Percentiles rank a stretch among this genome's conserved stretches.
Evolutionary conservation across 164 flowering plant genomes (phyloP).

Genomic region (Paratinospora sagittata): DNA sequence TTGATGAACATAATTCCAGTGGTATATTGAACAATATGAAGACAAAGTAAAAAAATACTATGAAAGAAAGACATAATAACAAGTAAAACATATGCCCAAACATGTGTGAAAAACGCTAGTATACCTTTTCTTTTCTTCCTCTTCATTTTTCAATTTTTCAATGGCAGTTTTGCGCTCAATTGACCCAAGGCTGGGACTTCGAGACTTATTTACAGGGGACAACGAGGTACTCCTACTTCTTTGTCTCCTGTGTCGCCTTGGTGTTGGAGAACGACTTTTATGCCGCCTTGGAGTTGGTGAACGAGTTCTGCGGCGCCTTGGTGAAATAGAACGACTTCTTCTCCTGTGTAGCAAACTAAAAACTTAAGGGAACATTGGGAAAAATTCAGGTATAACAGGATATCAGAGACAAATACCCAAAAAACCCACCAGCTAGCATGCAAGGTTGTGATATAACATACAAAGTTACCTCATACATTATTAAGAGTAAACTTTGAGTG

Average conservation of each 20-base stretch:
- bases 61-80: background rate
- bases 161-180: conserved; percentile 47
- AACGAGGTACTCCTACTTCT: conserved; percentile 64
- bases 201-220: conserved; percentile 59
- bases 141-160: conserved; percentile 65
- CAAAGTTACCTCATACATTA: conserved; percentile 72
- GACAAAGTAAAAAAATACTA: background rate
- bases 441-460: conserved; percentile 28
- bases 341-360: conserved; percentile 42
- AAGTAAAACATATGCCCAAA: background rate
- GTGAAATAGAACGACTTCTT: conserved; percentile 67
- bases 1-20: background rate
- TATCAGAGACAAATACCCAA: background rate
- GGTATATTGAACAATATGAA: background rate
- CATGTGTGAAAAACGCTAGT: background rate
- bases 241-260: conserved; percentile 60
- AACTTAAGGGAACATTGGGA: background rate
- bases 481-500: conserved; percentile 59
- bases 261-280: conserved; percentile 73
- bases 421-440: conserved; percentile 28
- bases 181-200: conserved; percentile 54
- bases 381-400: conserved; percentile 1
- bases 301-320: conserved; percentile 62
- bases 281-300: conserved; percentile 63
- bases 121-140: conserved; percentile 92